These are phyloP conservation scores for Paramecium pentaurelia DNA, from an alignment of 73 alveolate species.

Conservation along the genomic window DNA sequence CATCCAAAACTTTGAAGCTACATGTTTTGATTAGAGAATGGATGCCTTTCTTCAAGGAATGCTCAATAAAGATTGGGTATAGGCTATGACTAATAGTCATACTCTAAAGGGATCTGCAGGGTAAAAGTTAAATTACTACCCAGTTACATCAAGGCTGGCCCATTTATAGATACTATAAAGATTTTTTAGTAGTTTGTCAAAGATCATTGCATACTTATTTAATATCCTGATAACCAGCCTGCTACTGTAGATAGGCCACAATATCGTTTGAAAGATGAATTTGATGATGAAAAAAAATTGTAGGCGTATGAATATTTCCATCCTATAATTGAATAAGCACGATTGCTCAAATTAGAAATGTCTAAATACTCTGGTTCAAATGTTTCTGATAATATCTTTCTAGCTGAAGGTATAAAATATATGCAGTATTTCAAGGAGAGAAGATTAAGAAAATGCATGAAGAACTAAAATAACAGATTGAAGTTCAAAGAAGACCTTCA, in stretches of 20 bases:
- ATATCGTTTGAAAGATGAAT: not conserved
- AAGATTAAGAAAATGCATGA: not conserved
- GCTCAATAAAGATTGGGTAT: slow-evolving; percentile 33
- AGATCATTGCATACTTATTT: not conserved
- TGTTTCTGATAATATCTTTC: not conserved
- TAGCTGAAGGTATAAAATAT: not conserved
- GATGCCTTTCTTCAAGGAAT: not conserved
- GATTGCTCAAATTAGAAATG: not conserved
- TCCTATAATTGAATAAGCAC: slow-evolving; percentile 12
- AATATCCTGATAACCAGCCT: not conserved
- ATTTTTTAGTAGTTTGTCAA: not conserved
- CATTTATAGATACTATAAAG: not conserved
- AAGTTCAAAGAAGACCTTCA: not conserved
- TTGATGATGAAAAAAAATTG: slow-evolving; percentile 5
- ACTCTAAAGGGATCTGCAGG: slow-evolving; percentile 43
- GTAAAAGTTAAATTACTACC: not conserved
- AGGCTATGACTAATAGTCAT: slow-evolving; percentile 15
- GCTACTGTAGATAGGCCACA: not conserved
- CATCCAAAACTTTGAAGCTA: not conserved
- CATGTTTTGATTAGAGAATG: slow-evolving; percentile 10
- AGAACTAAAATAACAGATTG: not conserved
- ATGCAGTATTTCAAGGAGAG: not conserved
- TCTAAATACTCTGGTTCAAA: slow-evolving; percentile 2
- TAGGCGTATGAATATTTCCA: slow-evolving; percentile 10
- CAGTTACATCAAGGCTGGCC: slow-evolving; percentile 18